Conservation (phyloP, 352 stramenopile species). For the Pythium dissimile region DNA sequence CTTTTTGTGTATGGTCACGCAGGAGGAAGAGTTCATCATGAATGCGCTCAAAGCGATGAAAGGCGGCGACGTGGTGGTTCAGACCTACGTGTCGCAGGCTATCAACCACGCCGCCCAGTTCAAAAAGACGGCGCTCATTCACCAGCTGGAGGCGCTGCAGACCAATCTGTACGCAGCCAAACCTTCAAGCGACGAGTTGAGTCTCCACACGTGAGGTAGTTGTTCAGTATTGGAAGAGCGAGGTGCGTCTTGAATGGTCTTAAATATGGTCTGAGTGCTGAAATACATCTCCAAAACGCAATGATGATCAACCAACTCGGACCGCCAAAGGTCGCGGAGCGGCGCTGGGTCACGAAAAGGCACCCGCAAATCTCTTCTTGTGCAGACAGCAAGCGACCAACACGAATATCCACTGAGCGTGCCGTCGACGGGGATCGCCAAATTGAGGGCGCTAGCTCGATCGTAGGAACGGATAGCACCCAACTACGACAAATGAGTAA, state of each 20-base stretch:
- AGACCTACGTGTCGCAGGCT: constrained; percentile 73
- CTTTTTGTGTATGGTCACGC: no score
- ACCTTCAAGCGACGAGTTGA: not conserved
- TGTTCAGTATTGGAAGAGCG: no score
- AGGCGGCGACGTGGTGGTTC: constrained; percentile 46
- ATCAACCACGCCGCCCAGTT: constrained; percentile 62
- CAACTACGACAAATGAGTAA: constrained; percentile 50
- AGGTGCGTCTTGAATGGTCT: no score
- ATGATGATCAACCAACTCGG: constrained; percentile 1
- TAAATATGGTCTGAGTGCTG: not conserved
- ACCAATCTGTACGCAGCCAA: not conserved
- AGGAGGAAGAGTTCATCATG: constrained; percentile 82
- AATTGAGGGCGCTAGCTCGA: not conserved
- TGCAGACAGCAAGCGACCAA: not conserved
- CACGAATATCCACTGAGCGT: not conserved
- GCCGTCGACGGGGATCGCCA: no score
- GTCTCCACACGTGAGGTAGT: not conserved
- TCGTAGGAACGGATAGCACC: no score
- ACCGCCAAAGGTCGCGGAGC: constrained; percentile 45
- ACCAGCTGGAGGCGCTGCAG: constrained; percentile 40
- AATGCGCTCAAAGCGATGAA: constrained; percentile 71
- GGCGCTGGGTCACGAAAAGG: constrained; percentile 9
- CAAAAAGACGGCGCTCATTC: constrained; percentile 58
- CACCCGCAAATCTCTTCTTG: not conserved
- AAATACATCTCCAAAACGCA: constrained; percentile 6